Percentiles rank a stretch among this genome's conserved stretches.
These are phyloP conservation scores for Lonicera japonica DNA, from an alignment of 129 eudicot genomes.

Conservation along the genomic window DNA sequence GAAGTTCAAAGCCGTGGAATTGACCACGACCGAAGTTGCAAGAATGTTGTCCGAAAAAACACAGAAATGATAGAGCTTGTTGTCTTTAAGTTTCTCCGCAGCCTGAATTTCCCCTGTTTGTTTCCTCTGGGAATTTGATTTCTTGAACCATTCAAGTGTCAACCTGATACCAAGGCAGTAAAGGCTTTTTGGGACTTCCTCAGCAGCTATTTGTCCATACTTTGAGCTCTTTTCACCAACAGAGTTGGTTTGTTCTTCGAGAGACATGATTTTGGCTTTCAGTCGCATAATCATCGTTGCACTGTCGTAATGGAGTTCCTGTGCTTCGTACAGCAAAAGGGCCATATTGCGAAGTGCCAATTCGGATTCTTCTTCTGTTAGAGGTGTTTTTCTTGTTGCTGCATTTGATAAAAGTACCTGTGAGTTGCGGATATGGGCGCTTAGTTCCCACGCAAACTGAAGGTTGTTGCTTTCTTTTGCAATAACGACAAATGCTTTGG, in stretches of 20 bases:
- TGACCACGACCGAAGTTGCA: constrained; percentile 55
- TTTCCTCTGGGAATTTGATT: constrained; percentile 18
- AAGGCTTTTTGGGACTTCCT: constrained; percentile 46
- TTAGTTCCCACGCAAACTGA: constrained; percentile 57
- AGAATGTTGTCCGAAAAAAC: constrained; percentile 49
- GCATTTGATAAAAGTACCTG: constrained; percentile 59
- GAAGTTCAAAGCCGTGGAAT: constrained; percentile 39
- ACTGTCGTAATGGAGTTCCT: constrained; percentile 43
- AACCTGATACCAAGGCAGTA: constrained; percentile 47
- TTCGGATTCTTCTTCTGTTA: constrained; percentile 39
- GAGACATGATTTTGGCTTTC: constrained; percentile 37
- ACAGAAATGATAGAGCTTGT: constrained; percentile 48
- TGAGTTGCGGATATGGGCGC: constrained; percentile 50
- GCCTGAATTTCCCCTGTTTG: not conserved
- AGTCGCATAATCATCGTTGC: constrained; percentile 52
- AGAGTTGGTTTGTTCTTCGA: constrained; percentile 39
- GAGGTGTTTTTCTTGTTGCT: constrained; percentile 38
- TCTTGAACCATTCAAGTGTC: constrained; percentile 38
- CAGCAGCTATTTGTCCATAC: constrained; percentile 52
- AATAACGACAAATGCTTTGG: constrained; percentile 49
- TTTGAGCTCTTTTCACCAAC: constrained; percentile 35
- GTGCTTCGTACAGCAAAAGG: constrained; percentile 42
- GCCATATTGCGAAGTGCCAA: constrained; percentile 38
- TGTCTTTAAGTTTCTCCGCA: constrained; percentile 30
- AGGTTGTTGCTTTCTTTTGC: constrained; percentile 61